Conservation (phyloP, 1,284 basidiomycete genomes). For the Cerrena zonata region DNA sequence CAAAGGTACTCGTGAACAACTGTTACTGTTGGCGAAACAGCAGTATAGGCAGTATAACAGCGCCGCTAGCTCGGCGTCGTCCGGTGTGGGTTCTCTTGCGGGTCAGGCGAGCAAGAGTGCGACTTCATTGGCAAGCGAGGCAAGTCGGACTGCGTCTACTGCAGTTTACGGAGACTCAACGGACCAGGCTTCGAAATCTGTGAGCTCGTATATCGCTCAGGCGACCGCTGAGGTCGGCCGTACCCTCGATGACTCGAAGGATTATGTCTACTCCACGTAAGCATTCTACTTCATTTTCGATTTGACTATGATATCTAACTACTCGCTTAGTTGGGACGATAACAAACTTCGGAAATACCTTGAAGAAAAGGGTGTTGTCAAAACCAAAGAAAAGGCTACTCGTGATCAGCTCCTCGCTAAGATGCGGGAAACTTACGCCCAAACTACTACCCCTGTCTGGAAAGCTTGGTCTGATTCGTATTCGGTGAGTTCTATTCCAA, state of each 20-base stretch:
- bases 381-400: slow-evolving; percentile 57
- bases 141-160: slow-evolving; percentile 30
- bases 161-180: slow-evolving; percentile 42
- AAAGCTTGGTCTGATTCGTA: slow-evolving; percentile 82
- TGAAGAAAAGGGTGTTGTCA: slow-evolving; percentile 66
- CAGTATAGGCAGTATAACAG: slow-evolving; percentile 56
- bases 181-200: slow-evolving; percentile 43
- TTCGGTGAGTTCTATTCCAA: slow-evolving; percentile 46
- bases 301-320: neutral
- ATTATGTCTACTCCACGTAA: slow-evolving; percentile 76
- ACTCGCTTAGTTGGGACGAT: slow-evolving; percentile 62
- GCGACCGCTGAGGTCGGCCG: slow-evolving; percentile 52
- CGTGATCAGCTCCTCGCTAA: slow-evolving; percentile 64
- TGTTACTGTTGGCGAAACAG: slow-evolving; percentile 71
- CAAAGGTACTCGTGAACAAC: slow-evolving; percentile 71
- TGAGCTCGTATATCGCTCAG: slow-evolving; percentile 29
- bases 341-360: slow-evolving; percentile 66
- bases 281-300: neutral
- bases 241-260: slow-evolving; percentile 68
- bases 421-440: slow-evolving; percentile 67
- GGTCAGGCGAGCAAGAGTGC: slow-evolving; percentile 16
- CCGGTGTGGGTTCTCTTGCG: slow-evolving; percentile 17
- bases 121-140: slow-evolving; percentile 14
- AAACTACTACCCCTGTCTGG: slow-evolving; percentile 62
- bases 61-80: slow-evolving; percentile 30